Percentiles rank a stretch among this genome's conserved stretches.
phyloP scores from a whole-genome alignment of 2,329 filamentous ascomycete genomes.

The Juglanconis oblonga region DNA sequence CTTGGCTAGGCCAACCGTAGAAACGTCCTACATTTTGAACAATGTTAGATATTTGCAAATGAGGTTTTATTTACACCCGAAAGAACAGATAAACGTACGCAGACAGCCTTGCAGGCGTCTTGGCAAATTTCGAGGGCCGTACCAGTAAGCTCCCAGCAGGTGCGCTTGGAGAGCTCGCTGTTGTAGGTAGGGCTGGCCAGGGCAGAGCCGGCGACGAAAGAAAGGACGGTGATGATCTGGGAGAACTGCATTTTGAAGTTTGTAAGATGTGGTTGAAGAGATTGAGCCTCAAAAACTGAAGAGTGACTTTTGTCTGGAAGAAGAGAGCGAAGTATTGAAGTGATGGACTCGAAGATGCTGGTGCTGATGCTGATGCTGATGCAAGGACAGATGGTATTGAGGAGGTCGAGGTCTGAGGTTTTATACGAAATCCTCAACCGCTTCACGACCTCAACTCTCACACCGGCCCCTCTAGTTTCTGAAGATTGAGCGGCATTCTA shows the following conservation, averaged over 20 bases:
- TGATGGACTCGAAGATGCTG: neutral
- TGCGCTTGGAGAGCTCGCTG: neutral
- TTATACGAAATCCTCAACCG: neutral
- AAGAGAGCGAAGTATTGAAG: neutral
- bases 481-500: too few relatives aligned
- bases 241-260: neutral
- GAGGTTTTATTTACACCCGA: neutral
- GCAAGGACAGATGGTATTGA: neutral
- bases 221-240: neutral
- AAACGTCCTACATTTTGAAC: neutral
- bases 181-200: neutral
- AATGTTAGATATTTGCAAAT: neutral
- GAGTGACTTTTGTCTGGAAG: neutral
- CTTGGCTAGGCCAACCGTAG: neutral
- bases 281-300: neutral
- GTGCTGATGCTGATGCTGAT: neutral
- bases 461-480: too few relatives aligned
- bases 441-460: too few relatives aligned
- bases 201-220: neutral
- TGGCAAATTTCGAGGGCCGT: neutral
- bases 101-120: neutral
- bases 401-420: neutral
- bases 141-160: neutral
- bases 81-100: neutral
- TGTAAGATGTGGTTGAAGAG: neutral